phyloP scores from a whole-genome alignment of 352 stramenopile species.

The Achlya hypogyna region DNA sequence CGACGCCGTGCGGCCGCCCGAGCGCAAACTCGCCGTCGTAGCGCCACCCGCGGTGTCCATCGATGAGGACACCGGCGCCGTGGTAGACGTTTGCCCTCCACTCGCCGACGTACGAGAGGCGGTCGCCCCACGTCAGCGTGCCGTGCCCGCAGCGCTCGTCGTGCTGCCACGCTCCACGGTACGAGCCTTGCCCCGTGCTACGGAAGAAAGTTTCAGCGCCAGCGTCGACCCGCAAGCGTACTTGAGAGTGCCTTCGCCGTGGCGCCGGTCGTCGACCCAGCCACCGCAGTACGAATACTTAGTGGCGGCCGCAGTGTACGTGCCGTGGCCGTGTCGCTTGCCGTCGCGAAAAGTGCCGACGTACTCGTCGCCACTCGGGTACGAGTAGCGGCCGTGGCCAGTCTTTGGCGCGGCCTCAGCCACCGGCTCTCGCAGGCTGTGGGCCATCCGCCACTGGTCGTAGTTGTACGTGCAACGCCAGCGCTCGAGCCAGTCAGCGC shows the following conservation, averaged over 20 bases:
- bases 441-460: slow-evolving; percentile 32
- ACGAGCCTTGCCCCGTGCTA: slow-evolving; percentile 24
- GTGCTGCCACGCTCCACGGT: slow-evolving; percentile 66
- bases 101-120: slow-evolving; percentile 62
- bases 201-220: slow-evolving; percentile 31
- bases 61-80: slow-evolving; percentile 52
- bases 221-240: slow-evolving; percentile 34
- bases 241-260: slow-evolving; percentile 62
- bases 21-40: slow-evolving; percentile 60
- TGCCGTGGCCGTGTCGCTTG: slow-evolving; percentile 58
- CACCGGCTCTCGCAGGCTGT: slow-evolving; percentile 28
- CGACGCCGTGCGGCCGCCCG: slow-evolving; percentile 46
- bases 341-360: slow-evolving; percentile 56
- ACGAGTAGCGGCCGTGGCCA: slow-evolving; percentile 40
- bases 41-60: slow-evolving; percentile 37
- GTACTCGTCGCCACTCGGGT: slow-evolving; percentile 70
- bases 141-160: slow-evolving; percentile 61
- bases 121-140: slow-evolving; percentile 55
- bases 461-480: slow-evolving; percentile 67
- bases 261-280: slow-evolving; percentile 50
- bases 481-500: slow-evolving; percentile 42
- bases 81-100: slow-evolving; percentile 63
- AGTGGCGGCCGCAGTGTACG: slow-evolving; percentile 67
- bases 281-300: slow-evolving; percentile 72
- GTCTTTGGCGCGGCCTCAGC: slow-evolving; percentile 30